phyloP scores from a whole-genome alignment of 1,284 basidiomycete species.

The Mycena sp. region DNA sequence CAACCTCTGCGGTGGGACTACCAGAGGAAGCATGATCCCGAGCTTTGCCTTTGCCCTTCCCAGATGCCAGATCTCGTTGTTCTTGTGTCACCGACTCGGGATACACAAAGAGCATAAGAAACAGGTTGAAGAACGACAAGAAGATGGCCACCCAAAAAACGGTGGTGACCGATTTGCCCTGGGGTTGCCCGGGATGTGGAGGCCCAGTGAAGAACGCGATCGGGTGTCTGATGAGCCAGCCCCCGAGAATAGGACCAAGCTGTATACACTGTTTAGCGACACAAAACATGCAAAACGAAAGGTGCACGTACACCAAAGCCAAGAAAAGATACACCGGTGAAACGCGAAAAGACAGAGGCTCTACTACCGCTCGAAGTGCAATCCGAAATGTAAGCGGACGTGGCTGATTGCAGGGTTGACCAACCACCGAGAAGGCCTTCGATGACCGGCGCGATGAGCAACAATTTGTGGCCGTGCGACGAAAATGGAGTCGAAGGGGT shows the following conservation, averaged over 20 bases:
- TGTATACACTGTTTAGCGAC: neutral
- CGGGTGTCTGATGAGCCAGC: conserved; percentile 66
- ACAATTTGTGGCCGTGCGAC: conserved; percentile 47
- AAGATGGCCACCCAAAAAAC: conserved; percentile 54
- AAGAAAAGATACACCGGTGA: conserved; percentile 74
- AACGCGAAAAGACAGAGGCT: conserved; percentile 82
- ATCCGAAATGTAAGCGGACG: conserved; percentile 88
- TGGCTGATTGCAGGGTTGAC: conserved; percentile 81
- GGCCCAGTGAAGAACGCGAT: conserved; percentile 37
- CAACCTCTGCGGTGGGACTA: neutral
- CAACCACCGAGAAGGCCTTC: conserved; percentile 90
- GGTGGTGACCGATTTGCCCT: conserved; percentile 41
- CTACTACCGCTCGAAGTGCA: conserved; percentile 87
- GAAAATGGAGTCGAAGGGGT: conserved; percentile 34
- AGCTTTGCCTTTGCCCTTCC: conserved; percentile 23
- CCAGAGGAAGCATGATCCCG: neutral
- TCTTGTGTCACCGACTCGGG: conserved; percentile 55
- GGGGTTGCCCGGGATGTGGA: conserved; percentile 37
- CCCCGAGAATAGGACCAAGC: conserved; percentile 61
- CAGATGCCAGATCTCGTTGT: conserved; percentile 17
- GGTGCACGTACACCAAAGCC: conserved; percentile 76
- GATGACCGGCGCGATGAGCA: conserved; percentile 83
- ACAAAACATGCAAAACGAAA: conserved; percentile 36
- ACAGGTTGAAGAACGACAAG: conserved; percentile 46
- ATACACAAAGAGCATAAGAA: conserved; percentile 53